phyloP scores from a whole-genome alignment of 305 asterid genomes.

The Fraxinus dipetala region DNA sequence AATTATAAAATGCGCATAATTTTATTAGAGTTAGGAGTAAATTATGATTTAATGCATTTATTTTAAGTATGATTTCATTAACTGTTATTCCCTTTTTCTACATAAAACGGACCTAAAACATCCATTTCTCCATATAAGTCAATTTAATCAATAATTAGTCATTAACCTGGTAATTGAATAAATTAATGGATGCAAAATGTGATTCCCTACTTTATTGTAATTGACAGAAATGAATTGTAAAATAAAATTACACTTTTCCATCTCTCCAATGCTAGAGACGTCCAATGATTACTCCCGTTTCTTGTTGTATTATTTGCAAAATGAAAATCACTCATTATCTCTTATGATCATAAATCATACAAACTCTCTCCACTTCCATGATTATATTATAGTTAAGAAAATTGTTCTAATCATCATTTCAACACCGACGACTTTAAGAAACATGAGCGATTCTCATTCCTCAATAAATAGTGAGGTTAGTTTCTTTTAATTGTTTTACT shows the following conservation, averaged over 20 bases:
- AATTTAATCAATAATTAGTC: background rate
- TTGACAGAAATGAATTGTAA: background rate
- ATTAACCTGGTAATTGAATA: background rate
- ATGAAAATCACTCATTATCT: too few relatives aligned
- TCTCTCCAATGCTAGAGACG: background rate
- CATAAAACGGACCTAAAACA: background rate
- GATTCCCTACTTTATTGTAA: background rate
- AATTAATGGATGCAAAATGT: background rate
- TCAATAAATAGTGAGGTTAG: too few relatives aligned
- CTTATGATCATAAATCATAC: too few relatives aligned
- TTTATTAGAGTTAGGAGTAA: too few relatives aligned
- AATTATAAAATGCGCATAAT: too few relatives aligned
- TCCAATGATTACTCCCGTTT: background rate
- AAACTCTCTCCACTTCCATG: too few relatives aligned
- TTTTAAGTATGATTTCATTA: background rate
- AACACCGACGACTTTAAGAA: too few relatives aligned
- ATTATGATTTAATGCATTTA: background rate
- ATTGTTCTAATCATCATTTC: too few relatives aligned
- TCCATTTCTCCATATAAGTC: background rate
- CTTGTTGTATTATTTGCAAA: too few relatives aligned
- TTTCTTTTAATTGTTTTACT: too few relatives aligned
- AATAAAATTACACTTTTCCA: background rate
- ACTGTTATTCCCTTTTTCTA: background rate
- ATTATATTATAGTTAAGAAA: too few relatives aligned
- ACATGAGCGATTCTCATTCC: too few relatives aligned